Evolutionary conservation across 768 basidiomycete species (phyloP), one percentile per base, ranked within the genome.

Genomic region (Xerocomellus intermedius): DNA sequence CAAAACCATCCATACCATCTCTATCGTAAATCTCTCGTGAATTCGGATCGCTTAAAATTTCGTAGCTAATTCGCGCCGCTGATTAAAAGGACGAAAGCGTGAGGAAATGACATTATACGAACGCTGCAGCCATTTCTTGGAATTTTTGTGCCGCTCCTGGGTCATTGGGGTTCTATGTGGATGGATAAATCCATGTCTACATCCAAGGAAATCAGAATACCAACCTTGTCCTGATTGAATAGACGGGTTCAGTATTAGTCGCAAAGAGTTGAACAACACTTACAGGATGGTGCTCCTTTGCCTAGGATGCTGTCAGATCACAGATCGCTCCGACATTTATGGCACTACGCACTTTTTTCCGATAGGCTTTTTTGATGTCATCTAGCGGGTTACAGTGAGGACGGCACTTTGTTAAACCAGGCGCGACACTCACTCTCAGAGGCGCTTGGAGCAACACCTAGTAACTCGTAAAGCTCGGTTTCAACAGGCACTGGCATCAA

Each of bases 281-380:
- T 72, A 93, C 91, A 42, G 93, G 93, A 69, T 94, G 92, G 60
- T 91, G 87, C 66, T 91, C 83, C 67, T 87, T 92, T 32, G 93
- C 93, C 89, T 94, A 64, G 5, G 49, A 54, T 50, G 56, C n/a
- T 30, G 28, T 68, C 35, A 70, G 55, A 52, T 59, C 41, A 60
- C 21, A 10, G 12, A 39, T 26, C 33, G 19, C 28, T 24, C 14
- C 24, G 9, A 43, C 17, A 56, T 48, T 38, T 49, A 58, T 52
- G 44, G 35, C 35, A 52, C 32, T 33, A 69, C 64, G 62, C 75
- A 91, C 93, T 85, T 94, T 95, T 76, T 83, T 89, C 69, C 89
- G 87, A 69, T 98, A 98, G 16, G 94, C 94, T 67, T 90, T 91
- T 74, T 94, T 95, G 64, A 98, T 92, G 59, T 98, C 92, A 60